Percentiles rank a stretch among this genome's conserved stretches.
These are phyloP conservation scores for Colletotrichum shisoi DNA, from an alignment of 2,329 filamentous ascomycete species.

Conservation along the genomic window DNA sequence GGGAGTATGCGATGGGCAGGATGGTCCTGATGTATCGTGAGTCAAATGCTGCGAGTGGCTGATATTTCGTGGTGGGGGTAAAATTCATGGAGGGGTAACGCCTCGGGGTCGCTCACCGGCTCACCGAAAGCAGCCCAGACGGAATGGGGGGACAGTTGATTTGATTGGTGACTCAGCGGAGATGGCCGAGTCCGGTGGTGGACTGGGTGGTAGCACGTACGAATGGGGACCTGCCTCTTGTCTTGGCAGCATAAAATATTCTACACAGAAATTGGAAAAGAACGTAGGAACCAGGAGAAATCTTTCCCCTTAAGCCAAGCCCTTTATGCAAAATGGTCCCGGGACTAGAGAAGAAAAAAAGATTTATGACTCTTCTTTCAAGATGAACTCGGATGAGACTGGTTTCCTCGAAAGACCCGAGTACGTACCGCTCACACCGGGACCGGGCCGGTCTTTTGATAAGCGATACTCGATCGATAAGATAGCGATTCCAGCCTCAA, in stretches of 20 bases:
- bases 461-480: slow-evolving; percentile 8
- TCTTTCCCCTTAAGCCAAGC: fast-evolving
- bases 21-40: slow-evolving; percentile 38
- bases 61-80: slow-evolving; percentile 39
- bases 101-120: neutral
- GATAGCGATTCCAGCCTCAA: neutral
- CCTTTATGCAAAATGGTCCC: neutral
- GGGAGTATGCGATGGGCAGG: slow-evolving; percentile 13
- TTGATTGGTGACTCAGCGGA: slow-evolving; percentile 30
- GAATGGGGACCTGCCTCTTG: neutral
- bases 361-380: slow-evolving; percentile 25
- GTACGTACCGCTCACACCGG: slow-evolving; percentile 20
- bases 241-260: too few relatives aligned
- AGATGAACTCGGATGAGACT: slow-evolving; percentile 19
- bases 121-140: slow-evolving; percentile 32
- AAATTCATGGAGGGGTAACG: slow-evolving; percentile 39
- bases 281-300: fast-evolving
- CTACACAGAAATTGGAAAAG: fast-evolving
- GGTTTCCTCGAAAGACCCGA: neutral
- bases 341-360: too few relatives aligned
- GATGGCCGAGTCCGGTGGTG: neutral
- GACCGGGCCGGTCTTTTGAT: slow-evolving; percentile 7
- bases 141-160: neutral
- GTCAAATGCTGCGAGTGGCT: slow-evolving; percentile 38
- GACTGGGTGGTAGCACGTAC: too few relatives aligned